Base-by-base conservation (phyloP, 257 asterid species). In the Lantana camara region DNA sequence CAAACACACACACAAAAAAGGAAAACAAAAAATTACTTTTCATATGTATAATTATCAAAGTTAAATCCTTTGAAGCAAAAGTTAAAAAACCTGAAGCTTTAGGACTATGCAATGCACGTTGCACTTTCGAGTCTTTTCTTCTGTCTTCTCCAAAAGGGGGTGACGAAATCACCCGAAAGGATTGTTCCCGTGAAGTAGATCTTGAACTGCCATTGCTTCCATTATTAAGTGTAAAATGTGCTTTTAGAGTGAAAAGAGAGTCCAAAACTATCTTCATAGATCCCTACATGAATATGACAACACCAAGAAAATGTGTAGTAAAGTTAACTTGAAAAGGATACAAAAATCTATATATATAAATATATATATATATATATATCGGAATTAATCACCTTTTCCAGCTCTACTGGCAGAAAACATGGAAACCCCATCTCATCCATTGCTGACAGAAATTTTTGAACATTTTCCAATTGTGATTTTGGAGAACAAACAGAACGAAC, bases 211-310 rank as follows among this genome's bases (percentile, higher is more conserved):
- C 41, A 51, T 71, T 82, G 37, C 37, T 47, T 64, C 80, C 78
- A 50, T 67, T 27, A 27, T 27, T 73, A 22, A 81, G 40, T 75
- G 69, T 75, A 66, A 83, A 82, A 29, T 87, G 85, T 15, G 87
- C 69, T 70, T 80, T 72, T 9, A 93, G 80, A 17, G 88, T 77
- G 63, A 82, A 71, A 56, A 93, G 91, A 83, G 94, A 90, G 63
- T 87, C 97, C 60, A 85, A 34, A 3, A 93, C 94, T 12, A 64
- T 61, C 72, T 75, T 83, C 94, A 93, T 84, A 5, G 94, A 83
- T 44, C 98, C 98, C 97, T 92, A 72, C 58, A 70, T 45, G 42
- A 48, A 11, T 34, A 23, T 57, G 29, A 69, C 52, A 53, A 45
- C 16, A 27, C 15, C 12, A 23, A 5, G 5, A 14, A 19, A 35